These are phyloP conservation scores for Ceratocystis harringtonii DNA, from an alignment of 2,329 filamentous ascomycete genomes.

Conservation along the genomic window DNA sequence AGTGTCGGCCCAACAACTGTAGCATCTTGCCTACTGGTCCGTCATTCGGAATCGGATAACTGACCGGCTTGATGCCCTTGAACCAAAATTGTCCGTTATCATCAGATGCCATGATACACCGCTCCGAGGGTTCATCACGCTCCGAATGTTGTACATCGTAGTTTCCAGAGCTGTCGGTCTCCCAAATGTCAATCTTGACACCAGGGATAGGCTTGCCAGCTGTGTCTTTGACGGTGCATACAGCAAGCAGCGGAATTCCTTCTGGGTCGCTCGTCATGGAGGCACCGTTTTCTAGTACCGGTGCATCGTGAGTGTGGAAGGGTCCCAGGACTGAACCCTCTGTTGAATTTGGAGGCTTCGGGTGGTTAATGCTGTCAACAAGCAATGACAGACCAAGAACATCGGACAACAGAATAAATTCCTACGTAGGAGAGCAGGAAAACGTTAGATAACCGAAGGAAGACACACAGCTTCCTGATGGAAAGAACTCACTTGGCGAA, in stretches of 20 bases:
- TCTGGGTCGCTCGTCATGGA: slow-evolving; percentile 47
- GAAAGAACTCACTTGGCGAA: slow-evolving; percentile 41
- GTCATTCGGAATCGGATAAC: slow-evolving; percentile 73
- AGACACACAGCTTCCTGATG: not conserved
- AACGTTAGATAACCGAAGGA: not conserved
- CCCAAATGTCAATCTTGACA: slow-evolving; percentile 64
- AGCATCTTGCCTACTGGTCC: slow-evolving; percentile 67
- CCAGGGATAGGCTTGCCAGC: slow-evolving; percentile 41
- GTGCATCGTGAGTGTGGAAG: slow-evolving; percentile 63
- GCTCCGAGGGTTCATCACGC: slow-evolving; percentile 29
- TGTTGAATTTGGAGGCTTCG: slow-evolving; percentile 50
- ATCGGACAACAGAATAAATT: slow-evolving; percentile 65
- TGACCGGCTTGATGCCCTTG: slow-evolving; percentile 67
- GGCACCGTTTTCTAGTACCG: slow-evolving; percentile 35
- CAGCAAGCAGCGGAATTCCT: slow-evolving; percentile 50
- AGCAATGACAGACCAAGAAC: slow-evolving; percentile 59
- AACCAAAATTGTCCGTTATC: slow-evolving; percentile 52
- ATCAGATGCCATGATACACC: slow-evolving; percentile 23
- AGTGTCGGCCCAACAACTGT: slow-evolving; percentile 51
- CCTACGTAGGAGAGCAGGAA: slow-evolving; percentile 26
- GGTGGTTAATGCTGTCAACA: slow-evolving; percentile 63
- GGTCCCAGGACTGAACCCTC: slow-evolving; percentile 67
- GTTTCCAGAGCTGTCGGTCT: slow-evolving; percentile 57
- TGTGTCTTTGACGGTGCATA: slow-evolving; percentile 51
- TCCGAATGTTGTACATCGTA: slow-evolving; percentile 62